Evolutionary conservation across 805 yeast species (phyloP).

Genomic region (Barnettozyma wickerhamii): DNA sequence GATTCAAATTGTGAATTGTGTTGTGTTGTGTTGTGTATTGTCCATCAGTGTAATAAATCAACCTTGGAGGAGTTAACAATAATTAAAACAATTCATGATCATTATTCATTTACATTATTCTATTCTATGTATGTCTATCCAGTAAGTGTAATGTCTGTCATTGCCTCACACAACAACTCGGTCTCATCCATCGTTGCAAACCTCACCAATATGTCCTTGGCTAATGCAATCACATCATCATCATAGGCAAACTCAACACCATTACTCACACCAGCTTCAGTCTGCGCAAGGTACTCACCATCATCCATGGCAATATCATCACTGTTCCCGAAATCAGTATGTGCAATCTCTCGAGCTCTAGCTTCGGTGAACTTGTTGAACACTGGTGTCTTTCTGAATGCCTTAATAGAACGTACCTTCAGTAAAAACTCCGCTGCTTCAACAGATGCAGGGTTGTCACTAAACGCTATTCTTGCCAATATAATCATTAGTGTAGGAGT

Average conservation of each 20-base stretch:
- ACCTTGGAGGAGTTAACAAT: no score
- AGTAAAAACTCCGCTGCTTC: slow-evolving; percentile 36
- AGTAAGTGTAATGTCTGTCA: slow-evolving; percentile 28
- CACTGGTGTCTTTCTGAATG: slow-evolving; percentile 21
- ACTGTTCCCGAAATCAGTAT: slow-evolving; percentile 25
- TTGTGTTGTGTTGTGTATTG: neutral
- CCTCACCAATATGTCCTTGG: slow-evolving; percentile 64
- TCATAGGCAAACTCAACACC: slow-evolving; percentile 63
- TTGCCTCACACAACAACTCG: slow-evolving; percentile 65
- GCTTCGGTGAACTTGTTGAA: slow-evolving; percentile 44
- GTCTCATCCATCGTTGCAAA: slow-evolving; percentile 75
- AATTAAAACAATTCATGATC: no score
- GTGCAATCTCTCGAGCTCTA: slow-evolving; percentile 35
- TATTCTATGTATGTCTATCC: no score
- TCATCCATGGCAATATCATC: slow-evolving; percentile 18
- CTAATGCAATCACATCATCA: slow-evolving; percentile 58
- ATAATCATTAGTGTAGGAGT: slow-evolving; percentile 44
- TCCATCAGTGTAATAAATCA: no score
- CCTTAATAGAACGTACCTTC: slow-evolving; percentile 30
- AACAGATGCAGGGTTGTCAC: slow-evolving; percentile 36
- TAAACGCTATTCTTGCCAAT: slow-evolving; percentile 49
- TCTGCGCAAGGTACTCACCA: slow-evolving; percentile 2
- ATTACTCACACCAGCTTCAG: slow-evolving; percentile 44
- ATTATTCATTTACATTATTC: no score
- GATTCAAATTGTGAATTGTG: no score